Conservation (phyloP, 2,329 filamentous ascomycete genomes). For the Alternaria dauci region DNA sequence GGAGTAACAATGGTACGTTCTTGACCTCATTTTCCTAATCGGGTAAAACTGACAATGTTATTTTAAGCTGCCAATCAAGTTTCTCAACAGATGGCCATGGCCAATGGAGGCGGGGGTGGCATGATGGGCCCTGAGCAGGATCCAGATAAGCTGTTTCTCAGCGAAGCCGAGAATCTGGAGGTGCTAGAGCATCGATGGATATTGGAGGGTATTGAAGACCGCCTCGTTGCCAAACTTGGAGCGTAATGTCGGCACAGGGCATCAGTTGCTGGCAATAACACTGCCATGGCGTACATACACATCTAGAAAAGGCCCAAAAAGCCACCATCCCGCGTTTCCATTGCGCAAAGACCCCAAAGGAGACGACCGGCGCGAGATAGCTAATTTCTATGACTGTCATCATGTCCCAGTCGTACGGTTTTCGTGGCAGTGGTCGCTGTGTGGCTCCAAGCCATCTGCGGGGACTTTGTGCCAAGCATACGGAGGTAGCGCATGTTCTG, state of each 20-base stretch:
- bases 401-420: slow-evolving; percentile 34
- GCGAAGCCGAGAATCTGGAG: slow-evolving; percentile 92
- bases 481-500: not conserved
- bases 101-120: slow-evolving; percentile 76
- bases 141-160: slow-evolving; percentile 92
- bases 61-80: slow-evolving; percentile 86
- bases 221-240: slow-evolving; percentile 67
- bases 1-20: slow-evolving; percentile 88
- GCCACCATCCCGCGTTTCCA: slow-evolving; percentile 35
- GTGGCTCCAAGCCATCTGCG: slow-evolving; percentile 28
- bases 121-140: slow-evolving; percentile 94
- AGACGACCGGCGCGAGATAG: slow-evolving; percentile 32
- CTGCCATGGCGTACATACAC: slow-evolving; percentile 18
- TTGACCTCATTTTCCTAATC: slow-evolving; percentile 4
- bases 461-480: slow-evolving; percentile 18
- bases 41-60: slow-evolving; percentile 38
- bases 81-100: slow-evolving; percentile 80
- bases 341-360: slow-evolving; percentile 26
- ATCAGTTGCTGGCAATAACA: slow-evolving; percentile 15
- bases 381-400: slow-evolving; percentile 39
- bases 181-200: slow-evolving; percentile 95
- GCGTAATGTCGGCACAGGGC: slow-evolving; percentile 23
- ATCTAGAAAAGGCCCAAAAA: slow-evolving; percentile 20
- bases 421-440: slow-evolving; percentile 32
- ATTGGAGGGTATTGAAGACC: slow-evolving; percentile 84